These are phyloP conservation scores for Angomonas ambiguus DNA, from an alignment of 208 protist species.

Conservation along the genomic window DNA sequence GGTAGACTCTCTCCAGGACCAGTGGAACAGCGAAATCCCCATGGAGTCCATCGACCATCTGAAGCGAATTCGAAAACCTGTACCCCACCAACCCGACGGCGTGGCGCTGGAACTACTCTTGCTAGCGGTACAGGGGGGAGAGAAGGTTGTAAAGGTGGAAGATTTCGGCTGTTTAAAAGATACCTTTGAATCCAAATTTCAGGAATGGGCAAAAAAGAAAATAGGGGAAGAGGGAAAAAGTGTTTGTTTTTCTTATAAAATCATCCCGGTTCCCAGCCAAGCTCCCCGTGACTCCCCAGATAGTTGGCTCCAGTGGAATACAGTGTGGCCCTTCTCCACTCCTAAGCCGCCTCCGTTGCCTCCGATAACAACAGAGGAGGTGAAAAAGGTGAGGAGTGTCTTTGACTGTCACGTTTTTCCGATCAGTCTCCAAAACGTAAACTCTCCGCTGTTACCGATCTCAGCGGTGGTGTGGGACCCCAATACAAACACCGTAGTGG, in stretches of 20 bases:
- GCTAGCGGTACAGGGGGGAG: too few relatives aligned
- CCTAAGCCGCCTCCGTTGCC: slow-evolving; percentile 42
- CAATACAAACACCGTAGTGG: slow-evolving; percentile 24
- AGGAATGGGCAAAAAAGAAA: background rate
- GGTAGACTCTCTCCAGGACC: background rate
- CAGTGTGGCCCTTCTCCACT: slow-evolving; percentile 61
- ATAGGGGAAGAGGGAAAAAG: background rate
- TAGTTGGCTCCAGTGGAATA: slow-evolving; percentile 50
- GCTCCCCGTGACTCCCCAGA: slow-evolving; percentile 41
- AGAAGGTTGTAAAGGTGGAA: too few relatives aligned
- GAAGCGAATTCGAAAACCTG: slow-evolving; percentile 63
- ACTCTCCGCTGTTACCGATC: slow-evolving; percentile 25
- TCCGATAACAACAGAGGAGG: slow-evolving; percentile 13
- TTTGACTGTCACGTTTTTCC: slow-evolving; percentile 28
- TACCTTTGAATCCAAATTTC: too few relatives aligned
- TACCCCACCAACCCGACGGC: too few relatives aligned
- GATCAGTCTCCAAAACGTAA: slow-evolving; percentile 10
- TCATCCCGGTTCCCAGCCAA: slow-evolving; percentile 41
- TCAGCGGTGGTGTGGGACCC: slow-evolving; percentile 56
- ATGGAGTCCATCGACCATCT: slow-evolving; percentile 28
- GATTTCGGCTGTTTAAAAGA: too few relatives aligned
- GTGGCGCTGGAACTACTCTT: too few relatives aligned
- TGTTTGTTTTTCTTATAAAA: slow-evolving; percentile 15
- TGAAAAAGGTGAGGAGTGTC: slow-evolving; percentile 11
- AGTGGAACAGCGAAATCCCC: background rate